These are phyloP conservation scores for Echinosophora koreensis DNA, from an alignment of 306 rosid genomes.

Conservation along the genomic window DNA sequence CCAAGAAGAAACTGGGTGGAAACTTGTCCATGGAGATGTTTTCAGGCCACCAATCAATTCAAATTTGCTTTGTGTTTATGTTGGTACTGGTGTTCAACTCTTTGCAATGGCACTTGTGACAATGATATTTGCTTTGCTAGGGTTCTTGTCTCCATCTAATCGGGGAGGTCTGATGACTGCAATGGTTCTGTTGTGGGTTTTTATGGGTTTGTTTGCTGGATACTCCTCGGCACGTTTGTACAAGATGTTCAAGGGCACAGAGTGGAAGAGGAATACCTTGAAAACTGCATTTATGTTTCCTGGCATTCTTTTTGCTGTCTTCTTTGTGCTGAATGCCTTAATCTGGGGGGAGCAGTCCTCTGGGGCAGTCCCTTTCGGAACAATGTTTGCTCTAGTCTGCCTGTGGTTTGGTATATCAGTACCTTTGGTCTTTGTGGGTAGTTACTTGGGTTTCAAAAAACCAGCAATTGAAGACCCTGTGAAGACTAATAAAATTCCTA, in stretches of 20 bases:
- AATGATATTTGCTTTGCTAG: slow-evolving; percentile 95
- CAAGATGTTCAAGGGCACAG: slow-evolving; percentile 99
- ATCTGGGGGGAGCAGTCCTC: slow-evolving; percentile 98
- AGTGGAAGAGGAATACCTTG: slow-evolving; percentile 96
- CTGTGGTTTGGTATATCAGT: slow-evolving; percentile 98
- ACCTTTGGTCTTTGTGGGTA: slow-evolving; percentile 96
- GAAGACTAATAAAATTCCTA: slow-evolving; percentile 96
- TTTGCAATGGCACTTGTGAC: slow-evolving; percentile 98
- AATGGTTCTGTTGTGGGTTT: slow-evolving; percentile 99
- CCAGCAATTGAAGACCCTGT: slow-evolving; percentile 97
- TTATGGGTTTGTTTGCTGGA: slow-evolving; percentile 98
- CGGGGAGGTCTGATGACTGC: slow-evolving; percentile 99
- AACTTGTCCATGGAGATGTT: slow-evolving; percentile 97
- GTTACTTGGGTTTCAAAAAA: slow-evolving; percentile 95
- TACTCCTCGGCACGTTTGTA: slow-evolving; percentile 95
- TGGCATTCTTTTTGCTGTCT: slow-evolving; percentile 84
- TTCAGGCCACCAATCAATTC: slow-evolving; percentile 94
- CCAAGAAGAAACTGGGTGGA: slow-evolving; percentile 99
- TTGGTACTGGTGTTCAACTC: slow-evolving; percentile 98
- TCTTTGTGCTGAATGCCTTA: slow-evolving; percentile 93
- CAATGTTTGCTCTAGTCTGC: slow-evolving; percentile 96
- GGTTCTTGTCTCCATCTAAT: slow-evolving; percentile 98
- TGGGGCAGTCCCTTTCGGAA: slow-evolving; percentile 98
- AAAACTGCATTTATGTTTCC: slow-evolving; percentile 99
- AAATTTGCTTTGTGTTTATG: slow-evolving; percentile 87